A percentile compares a stretch with the other conserved stretches of the same genome.
Conservation (phyloP, 805 yeast species). For the Ogataea polymorpha region DNA sequence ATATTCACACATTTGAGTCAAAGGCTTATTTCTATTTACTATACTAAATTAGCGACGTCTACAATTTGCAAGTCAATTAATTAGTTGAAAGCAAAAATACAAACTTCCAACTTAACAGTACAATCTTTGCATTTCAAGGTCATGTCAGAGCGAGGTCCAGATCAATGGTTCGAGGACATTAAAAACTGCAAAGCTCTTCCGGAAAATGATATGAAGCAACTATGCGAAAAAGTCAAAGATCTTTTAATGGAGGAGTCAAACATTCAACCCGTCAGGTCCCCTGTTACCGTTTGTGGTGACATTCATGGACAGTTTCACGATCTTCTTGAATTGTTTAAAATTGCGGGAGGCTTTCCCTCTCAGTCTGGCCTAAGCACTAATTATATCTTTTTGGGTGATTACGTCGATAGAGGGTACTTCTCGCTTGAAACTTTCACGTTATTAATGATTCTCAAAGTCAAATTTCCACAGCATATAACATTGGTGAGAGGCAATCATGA, state of each 20-base stretch:
- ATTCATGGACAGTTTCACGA: slow-evolving; percentile 99
- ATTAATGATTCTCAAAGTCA: slow-evolving; percentile 88
- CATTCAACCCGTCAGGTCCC: slow-evolving; percentile 89
- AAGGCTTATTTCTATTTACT: too few species aligned
- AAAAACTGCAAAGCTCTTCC: slow-evolving; percentile 84
- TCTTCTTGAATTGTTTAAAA: slow-evolving; percentile 80
- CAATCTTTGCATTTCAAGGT: not conserved
- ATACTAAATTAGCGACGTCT: too few species aligned
- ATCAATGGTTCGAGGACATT: slow-evolving; percentile 93
- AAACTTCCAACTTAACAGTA: too few species aligned
- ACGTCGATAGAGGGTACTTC: slow-evolving; percentile 97
- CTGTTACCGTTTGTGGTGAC: slow-evolving; percentile 96
- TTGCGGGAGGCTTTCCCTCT: slow-evolving; percentile 90
- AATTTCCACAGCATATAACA: slow-evolving; percentile 65
- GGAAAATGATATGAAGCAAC: slow-evolving; percentile 92
- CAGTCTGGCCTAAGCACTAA: slow-evolving; percentile 45
- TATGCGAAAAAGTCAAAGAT: slow-evolving; percentile 94
- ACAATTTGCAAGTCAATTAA: too few species aligned
- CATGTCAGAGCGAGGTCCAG: slow-evolving; percentile 82
- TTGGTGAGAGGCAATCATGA: slow-evolving; percentile 98
- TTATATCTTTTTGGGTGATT: slow-evolving; percentile 90
- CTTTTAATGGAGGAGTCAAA: slow-evolving; percentile 93
- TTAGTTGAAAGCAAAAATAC: too few species aligned
- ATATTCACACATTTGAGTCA: too few species aligned
- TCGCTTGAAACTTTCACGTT: slow-evolving; percentile 91